Evolutionary conservation across 2,329 filamentous ascomycete species (phyloP), one percentile per base, ranked within the genome.

Genomic region (Bretziella fagacearum): DNA sequence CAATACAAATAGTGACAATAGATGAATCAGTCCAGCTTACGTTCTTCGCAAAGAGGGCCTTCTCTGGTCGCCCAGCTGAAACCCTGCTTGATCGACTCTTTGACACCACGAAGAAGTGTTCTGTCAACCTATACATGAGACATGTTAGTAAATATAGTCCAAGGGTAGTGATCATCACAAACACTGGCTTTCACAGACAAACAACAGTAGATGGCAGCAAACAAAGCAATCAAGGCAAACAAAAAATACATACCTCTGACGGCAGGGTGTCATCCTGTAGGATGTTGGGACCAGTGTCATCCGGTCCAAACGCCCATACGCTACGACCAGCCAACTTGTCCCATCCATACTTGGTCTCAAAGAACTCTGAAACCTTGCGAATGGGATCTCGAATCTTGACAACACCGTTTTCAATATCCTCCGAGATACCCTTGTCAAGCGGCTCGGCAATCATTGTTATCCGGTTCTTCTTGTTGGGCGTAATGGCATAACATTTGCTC

Each of bases 401-500:
- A 47, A 75, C 80, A 22, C 89, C 87, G 41, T 75, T 78, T 65
- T 98, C 91, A 53, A 98, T 96, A 56, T 98, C 91, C 56, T 84
- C 79, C 4, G 89, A 85, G 52, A 98, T 93, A 13, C 91, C 91
- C 56, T 93, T 83, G 55, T 98, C 91, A 11, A 98, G 68, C 27
- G 91, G 89, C 61, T 98, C 91, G 3, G 91, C 91, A 49, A 96
- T 83, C 84, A 98, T 95, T 29, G 91, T 96, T 57, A 98, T 82
- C 62, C 93, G 94, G 68, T 98, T 98, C 69, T 95, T 95, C 67
- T 98, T 98, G 67, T 98, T 98, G 2, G 91, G 91, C 2, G 91
- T 96, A 55, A 94, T 78, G 18, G 91, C 89, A 61, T 95, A 98
- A 65, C 91, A 98, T 65, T 95, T 95, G 51, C 93, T 95, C 17